Evolutionary conservation across 345 rosid species (phyloP).

Genomic region (Orychophragmus violaceus): DNA sequence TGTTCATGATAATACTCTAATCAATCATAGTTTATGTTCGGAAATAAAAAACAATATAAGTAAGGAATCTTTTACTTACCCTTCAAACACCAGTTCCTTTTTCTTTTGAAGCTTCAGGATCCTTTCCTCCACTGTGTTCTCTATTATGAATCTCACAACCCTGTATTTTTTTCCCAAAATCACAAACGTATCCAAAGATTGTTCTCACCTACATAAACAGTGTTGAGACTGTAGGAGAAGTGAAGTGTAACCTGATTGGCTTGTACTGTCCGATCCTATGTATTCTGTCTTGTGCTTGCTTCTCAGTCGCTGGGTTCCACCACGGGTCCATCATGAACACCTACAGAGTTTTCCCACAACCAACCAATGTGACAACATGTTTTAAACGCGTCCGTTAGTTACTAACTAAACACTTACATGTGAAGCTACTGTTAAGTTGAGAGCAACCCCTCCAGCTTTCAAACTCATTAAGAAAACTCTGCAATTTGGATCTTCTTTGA

Average conservation of each 20-base stretch:
- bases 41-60: neutral
- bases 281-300: constrained; percentile 95
- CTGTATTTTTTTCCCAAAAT: constrained; percentile 31
- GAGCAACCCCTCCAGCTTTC: constrained; percentile 97
- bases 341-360: constrained; percentile 28
- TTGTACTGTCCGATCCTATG: constrained; percentile 96
- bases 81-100: constrained; percentile 95
- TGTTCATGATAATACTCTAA: neutral
- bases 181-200: neutral
- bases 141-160: constrained; percentile 80
- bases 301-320: constrained; percentile 99
- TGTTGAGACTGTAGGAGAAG: neutral
- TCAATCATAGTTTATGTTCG: neutral
- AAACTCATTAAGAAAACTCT: constrained; percentile 85
- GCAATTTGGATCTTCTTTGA: constrained; percentile 83
- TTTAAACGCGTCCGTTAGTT: neutral
- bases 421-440: constrained; percentile 93
- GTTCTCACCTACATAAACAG: neutral
- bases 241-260: constrained; percentile 68
- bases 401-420: constrained; percentile 50
- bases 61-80: constrained; percentile 40
- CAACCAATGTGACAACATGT: neutral
- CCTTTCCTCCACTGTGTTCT: constrained; percentile 93
- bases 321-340: constrained; percentile 99
- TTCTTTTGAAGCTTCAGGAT: constrained; percentile 84